Evolutionary conservation across 208 protist genomes (phyloP), one percentile per base, ranked within the genome.

Genomic region (Trypanosoma avium): DNA sequence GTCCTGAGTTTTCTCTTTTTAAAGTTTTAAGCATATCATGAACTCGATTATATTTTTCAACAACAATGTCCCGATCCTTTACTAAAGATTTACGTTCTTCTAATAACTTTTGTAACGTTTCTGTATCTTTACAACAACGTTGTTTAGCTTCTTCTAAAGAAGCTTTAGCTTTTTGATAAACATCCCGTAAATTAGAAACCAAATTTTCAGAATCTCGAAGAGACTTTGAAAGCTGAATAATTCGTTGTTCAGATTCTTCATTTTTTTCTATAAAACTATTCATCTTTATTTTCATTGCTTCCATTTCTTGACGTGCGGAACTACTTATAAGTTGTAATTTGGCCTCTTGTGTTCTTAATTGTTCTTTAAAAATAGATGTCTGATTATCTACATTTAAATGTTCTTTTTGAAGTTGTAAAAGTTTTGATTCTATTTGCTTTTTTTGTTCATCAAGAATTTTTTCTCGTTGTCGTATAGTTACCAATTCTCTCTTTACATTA

Each of bases 41-140:
- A 9, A 94, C 63, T n/a, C 73, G 67, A 71, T 94, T 94, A 72
- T 94, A 92, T 58, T 88, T 89, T 52, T 88, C 81, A 2, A 90
- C 78, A 59, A 94, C 83, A 30, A 78, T 59, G 17, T 94, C 80
- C 7, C 80, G 74, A 45, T 94, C 84, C 1, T 75, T 72, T n/a
- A 85, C 46, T 13, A 89, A 58, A 47, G 77, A 73, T 10, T 94
- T 75, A 9, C 81, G 65, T 42, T 90, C 78, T 7, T 47, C 30
- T 4, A 92, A 32, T 30, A 91, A 72, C 24, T 83, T 73, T 35
- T 82, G 79, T 57, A 94, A 60, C 27, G 76, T 74, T 43, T 77
- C 58, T 0, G 73, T 67, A 40, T 94, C 84, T 2, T 61, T 77
- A 10, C 70, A 74, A 59, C 82, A 92, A 2, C 82, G 75, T 21